Base-by-base conservation (phyloP, 2,329 filamentous ascomycete species). In the Ceratocystis lukuohia region DNA sequence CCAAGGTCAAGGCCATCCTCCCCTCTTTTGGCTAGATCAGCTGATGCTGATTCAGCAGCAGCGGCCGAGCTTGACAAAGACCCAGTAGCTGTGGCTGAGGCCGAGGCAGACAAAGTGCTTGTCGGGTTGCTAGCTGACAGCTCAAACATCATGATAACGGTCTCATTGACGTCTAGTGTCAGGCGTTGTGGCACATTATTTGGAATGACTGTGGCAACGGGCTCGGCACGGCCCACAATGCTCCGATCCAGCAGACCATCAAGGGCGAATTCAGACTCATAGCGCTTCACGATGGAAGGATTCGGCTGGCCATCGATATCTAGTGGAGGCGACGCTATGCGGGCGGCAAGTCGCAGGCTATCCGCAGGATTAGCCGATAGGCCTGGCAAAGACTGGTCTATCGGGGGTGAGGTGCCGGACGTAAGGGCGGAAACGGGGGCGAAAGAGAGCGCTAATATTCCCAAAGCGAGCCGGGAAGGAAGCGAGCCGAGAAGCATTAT, bases 121-220 rank as follows among this genome's bases (percentile, higher is more conserved):
- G 46, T 57, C 4, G 46, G 53, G 15, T 33, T 33, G 5, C 44
- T 69, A 1, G 69, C 69, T 37, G 69, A 70, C 48, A 71, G 75
- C 59, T 73, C 70, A 8, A 77, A 68, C 65, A 74, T 67, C 62
- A 74, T 76, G 69, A 75, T 80, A 62, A 85, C 79, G 7, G 82
- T 85, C 50, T 77, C 77, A 28, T 88, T 89, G 5, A 84, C 78
- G 2, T 79, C 73, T 30, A 94, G 77, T 66, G 88, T 87, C 70
- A 81, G 77, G 50, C 77, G 76, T 70, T 76, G 72, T 17, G 84
- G 82, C 41, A 80, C 77, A 74, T 96, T 91, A 72, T 93, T 91
- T 10, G 74, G 76, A 66, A 82, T 76, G 1, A 80, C 71, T 6
- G 76, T 78, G 15, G 82, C 78, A 1, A 78, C 78, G 3, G 76